These are phyloP conservation scores for Hymenoscyphus linearis DNA, from an alignment of 2,329 filamentous ascomycete species.

Conservation along the genomic window DNA sequence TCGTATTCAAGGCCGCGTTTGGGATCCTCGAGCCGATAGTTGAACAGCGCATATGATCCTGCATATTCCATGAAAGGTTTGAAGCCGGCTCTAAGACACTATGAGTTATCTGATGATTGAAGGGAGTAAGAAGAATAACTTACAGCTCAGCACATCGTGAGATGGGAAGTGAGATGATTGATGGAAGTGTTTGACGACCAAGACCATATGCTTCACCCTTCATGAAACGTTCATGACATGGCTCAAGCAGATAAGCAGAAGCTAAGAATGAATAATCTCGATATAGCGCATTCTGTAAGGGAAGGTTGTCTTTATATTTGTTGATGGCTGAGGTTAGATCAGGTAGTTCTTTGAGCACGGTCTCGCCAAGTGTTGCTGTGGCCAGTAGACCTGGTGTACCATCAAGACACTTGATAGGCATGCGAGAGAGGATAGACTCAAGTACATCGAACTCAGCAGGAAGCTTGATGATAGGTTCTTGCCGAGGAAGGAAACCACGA, in stretches of 20 bases:
- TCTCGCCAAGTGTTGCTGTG: slow-evolving; percentile 64
- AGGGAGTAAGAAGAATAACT: slow-evolving; percentile 36
- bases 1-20: slow-evolving; percentile 52
- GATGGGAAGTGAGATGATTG: slow-evolving; percentile 73
- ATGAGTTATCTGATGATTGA: not conserved
- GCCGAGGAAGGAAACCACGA: slow-evolving; percentile 68
- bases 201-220: slow-evolving; percentile 74
- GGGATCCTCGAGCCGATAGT: slow-evolving; percentile 58
- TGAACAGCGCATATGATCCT: slow-evolving; percentile 63
- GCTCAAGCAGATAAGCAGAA: slow-evolving; percentile 85
- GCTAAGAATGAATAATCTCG: slow-evolving; percentile 89
- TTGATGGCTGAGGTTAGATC: slow-evolving; percentile 72
- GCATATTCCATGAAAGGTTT: slow-evolving; percentile 90
- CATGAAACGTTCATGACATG: slow-evolving; percentile 71
- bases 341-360: slow-evolving; percentile 68
- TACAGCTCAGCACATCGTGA: slow-evolving; percentile 80
- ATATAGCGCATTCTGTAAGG: slow-evolving; percentile 79
- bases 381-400: slow-evolving; percentile 76
- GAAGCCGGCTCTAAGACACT: slow-evolving; percentile 55
- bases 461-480: slow-evolving; percentile 56
- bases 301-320: slow-evolving; percentile 66
- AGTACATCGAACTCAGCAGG: slow-evolving; percentile 70
- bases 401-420: slow-evolving; percentile 71
- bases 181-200: slow-evolving; percentile 67
- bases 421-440: slow-evolving; percentile 65